Evolutionary conservation across 768 basidiomycete species (phyloP), one percentile per base, ranked within the genome.

Genomic region (Rossbeevera mucosa): DNA sequence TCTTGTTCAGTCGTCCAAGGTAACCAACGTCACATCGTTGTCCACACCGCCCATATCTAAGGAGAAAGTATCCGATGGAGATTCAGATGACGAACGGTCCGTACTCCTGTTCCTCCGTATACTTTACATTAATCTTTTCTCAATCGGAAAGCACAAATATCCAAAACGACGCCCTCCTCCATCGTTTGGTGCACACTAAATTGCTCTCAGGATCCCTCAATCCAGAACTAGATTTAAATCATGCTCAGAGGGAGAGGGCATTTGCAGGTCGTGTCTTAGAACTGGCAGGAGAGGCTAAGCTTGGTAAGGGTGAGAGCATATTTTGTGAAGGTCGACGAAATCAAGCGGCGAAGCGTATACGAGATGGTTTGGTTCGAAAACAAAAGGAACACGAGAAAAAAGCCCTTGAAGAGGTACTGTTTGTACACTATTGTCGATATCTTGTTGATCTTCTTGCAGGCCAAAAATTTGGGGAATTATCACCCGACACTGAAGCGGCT

Each of bases 391-490:
- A 80, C 49, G 75, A 76, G 28, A 64, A 72, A 46, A 77, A 77
- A 52, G 64, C 78, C 36, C 69, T 91, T 7, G 83, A 88, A 63
- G 86, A 91, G 82, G 91, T 90, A 40, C 40, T 65, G 60, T 21
- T 18, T 52, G n/a, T 13, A 36, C 22, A 16, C 20, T 5, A 24
- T 9, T 2, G 9, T 45, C 22, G 12, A 44, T 12, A 11, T 42
- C 49, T 48, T 26, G 25, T 59, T 56, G 44, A 57, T 52, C 31
- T 53, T 12, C 51, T 22, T 18, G 28, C 50, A 93, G 91, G 88
- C 89, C 5, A 93, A 91, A 70, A 79, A 87, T 56, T 56, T 88
- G 55, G 91, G 91, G 16, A 92, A 91, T 65, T 93, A 91, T 64
- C 89, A 93, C 59, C 89, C 87, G 33, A 74, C 77, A 4, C 71